Percentiles rank a stretch among this genome's conserved stretches.
phyloP scores from a whole-genome alignment of 2,329 filamentous ascomycete species.

The Beauveria sp. region DNA sequence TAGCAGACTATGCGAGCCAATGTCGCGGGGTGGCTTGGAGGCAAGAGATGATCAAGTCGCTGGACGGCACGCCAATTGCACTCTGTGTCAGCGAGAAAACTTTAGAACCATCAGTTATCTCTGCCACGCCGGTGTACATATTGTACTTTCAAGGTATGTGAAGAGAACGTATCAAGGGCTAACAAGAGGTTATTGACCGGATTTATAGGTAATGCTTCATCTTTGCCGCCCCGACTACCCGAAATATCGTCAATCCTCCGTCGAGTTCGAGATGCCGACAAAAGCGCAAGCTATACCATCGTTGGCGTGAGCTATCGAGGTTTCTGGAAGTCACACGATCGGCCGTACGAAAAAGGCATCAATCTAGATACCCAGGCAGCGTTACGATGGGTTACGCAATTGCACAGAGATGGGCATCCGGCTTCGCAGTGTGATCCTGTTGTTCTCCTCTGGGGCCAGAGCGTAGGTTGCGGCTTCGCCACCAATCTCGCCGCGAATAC shows the following conservation, averaged over 20 bases:
- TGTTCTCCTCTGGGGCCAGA: slow-evolving; percentile 68
- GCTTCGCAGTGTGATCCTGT: slow-evolving; percentile 20
- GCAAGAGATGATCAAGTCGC: slow-evolving; percentile 51
- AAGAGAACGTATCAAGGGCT: too few species aligned
- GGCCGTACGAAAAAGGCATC: slow-evolving; percentile 63
- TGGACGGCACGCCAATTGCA: slow-evolving; percentile 59
- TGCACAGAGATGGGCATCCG: slow-evolving; percentile 24
- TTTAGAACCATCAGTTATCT: slow-evolving; percentile 5
- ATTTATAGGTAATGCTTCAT: slow-evolving; percentile 48
- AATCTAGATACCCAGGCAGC: slow-evolving; percentile 60
- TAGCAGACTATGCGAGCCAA: slow-evolving; percentile 52
- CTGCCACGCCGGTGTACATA: slow-evolving; percentile 38
- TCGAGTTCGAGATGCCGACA: slow-evolving; percentile 31
- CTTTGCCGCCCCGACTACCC: slow-evolving; percentile 47
- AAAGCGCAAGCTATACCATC: slow-evolving; percentile 36
- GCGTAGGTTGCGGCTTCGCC: slow-evolving; percentile 65
- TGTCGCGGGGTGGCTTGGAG: slow-evolving; percentile 59
- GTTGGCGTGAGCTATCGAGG: slow-evolving; percentile 59
- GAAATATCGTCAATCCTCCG: slow-evolving; percentile 46
- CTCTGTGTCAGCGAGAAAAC: slow-evolving; percentile 45
- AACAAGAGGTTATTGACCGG: slow-evolving; percentile 1
- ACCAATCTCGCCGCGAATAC: slow-evolving; percentile 47
- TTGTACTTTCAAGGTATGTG: slow-evolving; percentile 48
- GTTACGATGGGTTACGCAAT: slow-evolving; percentile 49
- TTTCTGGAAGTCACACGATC: slow-evolving; percentile 70